Base-by-base conservation (phyloP, 1,284 basidiomycete species). In the Ceratobasidium sp. region DNA sequence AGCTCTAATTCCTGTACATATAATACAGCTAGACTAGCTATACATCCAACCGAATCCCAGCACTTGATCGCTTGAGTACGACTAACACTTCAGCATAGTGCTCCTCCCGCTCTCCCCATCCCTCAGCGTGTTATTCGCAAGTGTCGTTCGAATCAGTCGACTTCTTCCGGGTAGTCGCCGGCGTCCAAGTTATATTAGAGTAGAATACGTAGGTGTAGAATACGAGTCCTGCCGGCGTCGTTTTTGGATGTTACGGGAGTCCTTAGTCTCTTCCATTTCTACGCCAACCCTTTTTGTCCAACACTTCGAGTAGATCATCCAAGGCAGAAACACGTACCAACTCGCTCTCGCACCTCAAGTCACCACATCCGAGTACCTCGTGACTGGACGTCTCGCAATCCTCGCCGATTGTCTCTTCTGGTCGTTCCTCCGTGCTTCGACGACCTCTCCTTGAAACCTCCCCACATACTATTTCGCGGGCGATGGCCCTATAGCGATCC, bases 391-490 rank as follows among this genome's bases (percentile, higher is more conserved):
- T n/a, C 92, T 85, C 23, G 91, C 90, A 48, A 96, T 85, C 65
- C 90, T 88, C 44, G 86, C 87, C 33, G 96, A 86, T 84, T 95
- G 96, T 57, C 92, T 86, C 82, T 95, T 93, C 56, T 96, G 85
- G 82, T 95, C 94, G 0, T 93, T 90, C 61, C 94, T 85, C 44
- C 95, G 86, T 4, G 92, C 93, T 82, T 96, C 94, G 7, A 96
- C 91, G 80, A 96, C 96, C 71, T 92, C 93, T 17, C 89, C 88
- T 75, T 89, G 93, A 83, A 96, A 95, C 3, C 94, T 86, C 0
- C 93, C 93, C 0, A 93, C 88, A 80, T 95, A 94, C 81, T 94
- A 92, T 83, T 96, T 94, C 83, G 94, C 92, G 0, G 95, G 95
- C 1, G 96, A 87, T 0, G 94, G 92, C 0, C 94, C 94, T 1